These are phyloP conservation scores for Penicillium daleae DNA, from an alignment of 495 filamentous ascomycete species.

Conservation along the genomic window DNA sequence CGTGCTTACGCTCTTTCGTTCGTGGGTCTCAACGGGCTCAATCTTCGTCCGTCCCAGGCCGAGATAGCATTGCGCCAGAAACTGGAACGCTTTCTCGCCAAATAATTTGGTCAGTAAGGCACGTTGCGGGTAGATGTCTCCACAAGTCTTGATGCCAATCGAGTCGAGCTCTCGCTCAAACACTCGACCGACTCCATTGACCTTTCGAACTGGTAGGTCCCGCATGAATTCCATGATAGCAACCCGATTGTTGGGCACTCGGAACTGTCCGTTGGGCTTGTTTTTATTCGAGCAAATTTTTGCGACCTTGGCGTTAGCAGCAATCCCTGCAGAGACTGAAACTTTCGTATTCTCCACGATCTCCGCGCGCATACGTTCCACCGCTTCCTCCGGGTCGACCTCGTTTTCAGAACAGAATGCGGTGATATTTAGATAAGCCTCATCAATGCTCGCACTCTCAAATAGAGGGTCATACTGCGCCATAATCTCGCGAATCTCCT, in stretches of 20 bases:
- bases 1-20: slow-evolving; percentile 91
- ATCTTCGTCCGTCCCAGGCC: slow-evolving; percentile 88
- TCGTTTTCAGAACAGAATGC: slow-evolving; percentile 74
- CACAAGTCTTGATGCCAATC: slow-evolving; percentile 86
- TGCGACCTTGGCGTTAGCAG: slow-evolving; percentile 87
- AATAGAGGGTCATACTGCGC: slow-evolving; percentile 87
- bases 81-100: slow-evolving; percentile 87
- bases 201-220: slow-evolving; percentile 79
- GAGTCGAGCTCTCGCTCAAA: slow-evolving; percentile 91
- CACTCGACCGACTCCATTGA: slow-evolving; percentile 91
- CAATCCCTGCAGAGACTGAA: slow-evolving; percentile 93
- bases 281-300: slow-evolving; percentile 95
- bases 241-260: slow-evolving; percentile 67
- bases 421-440: slow-evolving; percentile 96
- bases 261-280: slow-evolving; percentile 94
- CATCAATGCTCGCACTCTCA: slow-evolving; percentile 91
- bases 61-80: slow-evolving; percentile 81
- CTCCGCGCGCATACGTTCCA: slow-evolving; percentile 74
- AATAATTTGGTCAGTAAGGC: slow-evolving; percentile 76
- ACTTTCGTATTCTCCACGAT: slow-evolving; percentile 79
- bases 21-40: slow-evolving; percentile 85
- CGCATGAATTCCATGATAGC: slow-evolving; percentile 86
- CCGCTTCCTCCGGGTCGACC: slow-evolving; percentile 70
- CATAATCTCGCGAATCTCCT: slow-evolving; percentile 82
- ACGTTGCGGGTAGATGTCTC: slow-evolving; percentile 80